Conservation (phyloP, 2,329 filamentous ascomycete species). For the Hypoxylon sp. region DNA sequence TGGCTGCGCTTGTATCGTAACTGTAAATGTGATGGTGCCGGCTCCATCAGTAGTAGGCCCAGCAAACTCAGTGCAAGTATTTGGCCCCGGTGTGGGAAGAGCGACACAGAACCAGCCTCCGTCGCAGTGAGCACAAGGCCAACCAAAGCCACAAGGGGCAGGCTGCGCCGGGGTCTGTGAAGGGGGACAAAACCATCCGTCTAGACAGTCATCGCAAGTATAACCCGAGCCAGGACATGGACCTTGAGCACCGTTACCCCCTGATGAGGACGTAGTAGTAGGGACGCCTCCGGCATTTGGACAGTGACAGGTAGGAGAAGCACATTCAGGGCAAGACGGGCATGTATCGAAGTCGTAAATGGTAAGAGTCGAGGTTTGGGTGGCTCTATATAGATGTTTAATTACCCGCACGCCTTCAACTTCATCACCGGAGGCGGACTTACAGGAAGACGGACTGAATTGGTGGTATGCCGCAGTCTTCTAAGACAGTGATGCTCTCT, state of each 20-base stretch:
- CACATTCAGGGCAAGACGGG: constrained; percentile 34
- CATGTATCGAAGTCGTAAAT: constrained; percentile 5
- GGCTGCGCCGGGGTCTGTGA: constrained; percentile 46
- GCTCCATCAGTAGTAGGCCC: constrained; percentile 20
- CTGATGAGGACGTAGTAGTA: constrained; percentile 21
- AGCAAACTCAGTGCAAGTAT: constrained; percentile 26
- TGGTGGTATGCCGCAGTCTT: constrained; percentile 6
- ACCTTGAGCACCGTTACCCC: constrained; percentile 33
- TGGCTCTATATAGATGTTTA: constrained; percentile 18
- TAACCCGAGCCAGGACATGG: constrained; percentile 49
- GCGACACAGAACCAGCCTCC: constrained; percentile 50
- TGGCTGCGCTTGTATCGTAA: constrained; percentile 10
- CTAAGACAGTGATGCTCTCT: constrained; percentile 5
- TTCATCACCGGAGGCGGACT: neutral
- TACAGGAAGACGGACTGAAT: constrained; percentile 26
- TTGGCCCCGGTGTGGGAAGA: constrained; percentile 31
- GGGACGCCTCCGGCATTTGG: constrained; percentile 13
- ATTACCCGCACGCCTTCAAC: neutral
- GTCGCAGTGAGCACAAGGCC: constrained; percentile 49
- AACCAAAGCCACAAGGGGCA: constrained; percentile 49
- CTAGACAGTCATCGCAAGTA: constrained; percentile 48
- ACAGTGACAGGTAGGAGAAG: constrained; percentile 34
- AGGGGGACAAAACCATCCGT: constrained; percentile 50
- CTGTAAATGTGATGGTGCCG: constrained; percentile 13
- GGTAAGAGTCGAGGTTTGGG: constrained; percentile 32